Base-by-base conservation (phyloP, 129 eudicot genomes). In the Helichrysum umbraculigerum region DNA sequence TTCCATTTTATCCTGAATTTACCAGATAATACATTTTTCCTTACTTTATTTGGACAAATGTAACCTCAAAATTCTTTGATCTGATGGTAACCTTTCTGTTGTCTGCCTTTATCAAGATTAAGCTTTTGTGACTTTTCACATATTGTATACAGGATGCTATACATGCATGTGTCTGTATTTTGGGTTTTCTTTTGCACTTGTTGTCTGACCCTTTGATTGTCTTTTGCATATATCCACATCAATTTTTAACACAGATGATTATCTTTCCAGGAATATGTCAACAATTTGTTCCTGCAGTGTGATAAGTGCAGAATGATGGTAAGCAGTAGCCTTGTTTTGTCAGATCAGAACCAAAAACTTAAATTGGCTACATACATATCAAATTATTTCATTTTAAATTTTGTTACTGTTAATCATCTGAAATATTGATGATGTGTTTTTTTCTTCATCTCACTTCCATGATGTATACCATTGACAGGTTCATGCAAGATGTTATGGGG, bases 291-390 rank as follows among this genome's bases (percentile, higher is more conserved):
- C 82, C 85, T 95, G 86, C 99, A 95, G 92, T 95, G 99, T 78
- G 99, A 91, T 52, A 95, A 91, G 76, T 95, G 99, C 96, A 86
- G 99, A 85, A 95, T 95, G 92, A 95, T 91, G 99, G 99, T 95
- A 77, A 83, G 81, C 70, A 7, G 69, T 74, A 77, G 64, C 10
- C 71, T 14, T 52, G 35, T 64, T 44, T 60, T 67, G 47, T 42
- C 35, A 57, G n/a, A 35, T 66, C 37, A 16, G 33, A 51, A 61
- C 77, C 22, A 32, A 65, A 25, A 54, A 64, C 56, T 28, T 29
- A 25, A 73, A 71, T 71, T 56, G 33, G 32, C 42, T 34, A 39
- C 12, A 25, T 37, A 73, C 50, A 41, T 20, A 57, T 68, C 33
- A 56, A 2, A 16, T 51, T 76, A 34, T 28, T 39, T n/a, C 5